phyloP scores from a whole-genome alignment of 768 basidiomycete species.

The Boletus patriciae region DNA sequence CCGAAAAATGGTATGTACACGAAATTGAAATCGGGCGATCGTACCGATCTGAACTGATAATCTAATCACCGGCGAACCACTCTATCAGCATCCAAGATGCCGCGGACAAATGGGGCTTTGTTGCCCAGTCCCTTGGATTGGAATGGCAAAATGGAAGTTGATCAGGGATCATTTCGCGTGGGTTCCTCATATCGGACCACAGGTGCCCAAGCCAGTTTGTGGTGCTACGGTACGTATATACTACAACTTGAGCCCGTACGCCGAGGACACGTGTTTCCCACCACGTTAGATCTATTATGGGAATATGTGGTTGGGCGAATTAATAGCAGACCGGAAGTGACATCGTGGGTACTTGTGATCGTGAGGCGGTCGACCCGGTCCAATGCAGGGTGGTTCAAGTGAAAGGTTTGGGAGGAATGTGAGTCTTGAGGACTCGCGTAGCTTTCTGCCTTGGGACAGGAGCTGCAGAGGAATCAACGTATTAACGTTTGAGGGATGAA shows the following conservation, averaged over 20 bases:
- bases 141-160: slow-evolving; percentile 31
- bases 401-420: slow-evolving; percentile 43
- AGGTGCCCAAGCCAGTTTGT: not conserved
- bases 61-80: slow-evolving; percentile 6
- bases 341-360: not conserved
- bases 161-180: slow-evolving; percentile 1
- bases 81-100: slow-evolving; percentile 64
- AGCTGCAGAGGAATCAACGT: slow-evolving; percentile 49
- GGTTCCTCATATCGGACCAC: not conserved
- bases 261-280: slow-evolving; percentile 1
- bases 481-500: slow-evolving; percentile 9
- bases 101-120: slow-evolving; percentile 77
- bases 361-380: not conserved
- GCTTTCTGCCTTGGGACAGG: slow-evolving; percentile 87
- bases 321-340: slow-evolving; percentile 1
- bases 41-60: slow-evolving; percentile 7
- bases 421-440: slow-evolving; percentile 82
- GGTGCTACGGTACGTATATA: not conserved
- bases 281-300: not conserved
- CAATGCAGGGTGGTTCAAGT: slow-evolving; percentile 3
- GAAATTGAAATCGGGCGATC: not conserved
- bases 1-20: slow-evolving; percentile 55
- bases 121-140: slow-evolving; percentile 62
- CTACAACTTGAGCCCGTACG: not conserved
- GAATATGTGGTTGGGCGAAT: not conserved